These are phyloP conservation scores for Monosporascus ibericus DNA, from an alignment of 2,329 filamentous ascomycete genomes.

Conservation along the genomic window DNA sequence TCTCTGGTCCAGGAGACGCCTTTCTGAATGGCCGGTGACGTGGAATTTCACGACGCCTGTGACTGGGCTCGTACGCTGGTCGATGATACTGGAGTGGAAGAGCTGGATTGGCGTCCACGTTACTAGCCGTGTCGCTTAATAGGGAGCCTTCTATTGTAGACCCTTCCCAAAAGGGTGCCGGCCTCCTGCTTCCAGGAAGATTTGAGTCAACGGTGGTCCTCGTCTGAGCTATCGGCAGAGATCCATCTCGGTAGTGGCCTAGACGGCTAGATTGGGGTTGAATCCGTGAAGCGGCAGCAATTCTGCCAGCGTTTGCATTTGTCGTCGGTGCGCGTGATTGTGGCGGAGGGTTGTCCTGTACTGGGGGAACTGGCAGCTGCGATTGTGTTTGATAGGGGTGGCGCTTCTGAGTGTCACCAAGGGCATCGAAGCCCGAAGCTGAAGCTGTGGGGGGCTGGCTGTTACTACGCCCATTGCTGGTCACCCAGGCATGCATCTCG, in stretches of 20 bases:
- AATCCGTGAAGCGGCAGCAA: slow-evolving; percentile 15
- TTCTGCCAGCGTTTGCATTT: slow-evolving; percentile 22
- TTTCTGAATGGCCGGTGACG: slow-evolving; percentile 18
- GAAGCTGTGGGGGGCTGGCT: slow-evolving; percentile 15
- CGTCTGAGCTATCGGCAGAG: slow-evolving; percentile 14
- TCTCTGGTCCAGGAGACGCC: slow-evolving; percentile 10
- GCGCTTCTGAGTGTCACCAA: slow-evolving; percentile 16
- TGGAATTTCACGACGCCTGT: slow-evolving; percentile 18
- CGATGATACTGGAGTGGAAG: not conserved
- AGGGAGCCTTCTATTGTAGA: slow-evolving; percentile 27
- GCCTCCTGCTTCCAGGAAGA: slow-evolving; percentile 9
- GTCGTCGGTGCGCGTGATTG: slow-evolving; percentile 23
- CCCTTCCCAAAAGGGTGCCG: slow-evolving; percentile 26
- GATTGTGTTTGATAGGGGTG: slow-evolving; percentile 14
- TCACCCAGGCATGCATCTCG: slow-evolving; percentile 29
- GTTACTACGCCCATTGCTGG: slow-evolving; percentile 19
- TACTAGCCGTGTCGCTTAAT: slow-evolving; percentile 28
- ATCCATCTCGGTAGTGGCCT: slow-evolving; percentile 13
- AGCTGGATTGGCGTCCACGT: slow-evolving; percentile 18
- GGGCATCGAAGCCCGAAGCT: slow-evolving; percentile 14
- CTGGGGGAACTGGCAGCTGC: slow-evolving; percentile 5
- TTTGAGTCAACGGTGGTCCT: slow-evolving; percentile 3
- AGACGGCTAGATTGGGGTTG: slow-evolving; percentile 12
- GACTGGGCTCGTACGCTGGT: slow-evolving; percentile 4
- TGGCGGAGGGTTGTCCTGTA: slow-evolving; percentile 18